Conservation (phyloP, 805 yeast genomes). For the Metschnikowia similis region DNA sequence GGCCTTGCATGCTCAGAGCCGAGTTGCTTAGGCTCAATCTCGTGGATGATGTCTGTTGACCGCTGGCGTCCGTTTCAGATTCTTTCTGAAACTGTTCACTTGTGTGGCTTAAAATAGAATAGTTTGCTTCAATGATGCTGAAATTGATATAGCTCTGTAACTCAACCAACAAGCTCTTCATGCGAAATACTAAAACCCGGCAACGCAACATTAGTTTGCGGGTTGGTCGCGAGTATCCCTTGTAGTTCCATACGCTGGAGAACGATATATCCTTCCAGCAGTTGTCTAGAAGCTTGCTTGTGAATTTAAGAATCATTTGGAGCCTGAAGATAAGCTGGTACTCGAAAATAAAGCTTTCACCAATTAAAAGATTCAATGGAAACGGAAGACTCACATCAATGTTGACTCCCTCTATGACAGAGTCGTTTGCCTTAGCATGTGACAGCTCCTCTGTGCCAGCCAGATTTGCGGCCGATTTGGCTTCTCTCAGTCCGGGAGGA, state of each 20-base stretch:
- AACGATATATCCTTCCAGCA: conserved; percentile 63
- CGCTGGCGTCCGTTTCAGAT: not conserved
- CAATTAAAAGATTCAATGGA: conserved; percentile 75
- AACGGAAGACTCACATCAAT: conserved; percentile 70
- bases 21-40: not conserved
- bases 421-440: conserved; percentile 9
- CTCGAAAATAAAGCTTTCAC: conserved; percentile 66
- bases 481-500: conserved; percentile 1
- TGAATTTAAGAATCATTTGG: conserved; percentile 56
- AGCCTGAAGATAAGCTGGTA: conserved; percentile 79
- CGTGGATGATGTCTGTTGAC: not conserved
- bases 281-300: conserved; percentile 54
- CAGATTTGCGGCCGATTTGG: conserved; percentile 1
- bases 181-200: conserved; percentile 52
- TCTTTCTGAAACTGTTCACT: conserved; percentile 9
- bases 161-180: conserved; percentile 54
- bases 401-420: conserved; percentile 48
- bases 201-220: conserved; percentile 52
- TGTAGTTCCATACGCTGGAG: conserved; percentile 63
- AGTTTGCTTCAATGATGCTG: conserved; percentile 57
- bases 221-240: conserved; percentile 39
- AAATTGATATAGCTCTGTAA: conserved; percentile 51
- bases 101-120: conserved; percentile 36
- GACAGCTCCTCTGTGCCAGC: conserved; percentile 5
- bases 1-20: not conserved